These are phyloP conservation scores for Kentomonas sorsogonicus DNA, from an alignment of 208 protist species.

Conservation along the genomic window DNA sequence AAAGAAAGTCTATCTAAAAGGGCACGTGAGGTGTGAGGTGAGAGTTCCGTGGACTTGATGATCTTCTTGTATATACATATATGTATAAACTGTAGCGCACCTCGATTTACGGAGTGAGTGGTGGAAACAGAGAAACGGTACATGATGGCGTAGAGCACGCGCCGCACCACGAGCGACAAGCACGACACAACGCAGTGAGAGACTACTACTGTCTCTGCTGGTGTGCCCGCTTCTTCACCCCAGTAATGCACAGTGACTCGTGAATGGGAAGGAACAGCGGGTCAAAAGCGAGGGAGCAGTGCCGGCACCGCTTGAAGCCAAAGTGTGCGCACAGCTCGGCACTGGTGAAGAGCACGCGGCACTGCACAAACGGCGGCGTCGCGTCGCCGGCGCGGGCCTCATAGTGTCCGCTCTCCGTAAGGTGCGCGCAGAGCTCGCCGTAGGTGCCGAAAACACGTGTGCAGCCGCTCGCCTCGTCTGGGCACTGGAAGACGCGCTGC, in stretches of 20 bases:
- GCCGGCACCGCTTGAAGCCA: conserved; percentile 28
- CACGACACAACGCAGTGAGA: no score
- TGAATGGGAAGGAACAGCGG: conserved; percentile 19
- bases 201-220: no score
- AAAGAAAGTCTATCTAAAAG: conserved; percentile 1
- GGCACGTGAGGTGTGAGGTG: not conserved
- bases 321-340: conserved; percentile 33
- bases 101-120: no score
- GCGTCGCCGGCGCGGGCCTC: conserved; percentile 5
- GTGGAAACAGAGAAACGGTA: no score
- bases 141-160: no score
- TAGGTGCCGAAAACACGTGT: conserved; percentile 49
- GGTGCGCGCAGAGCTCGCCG: conserved; percentile 50
- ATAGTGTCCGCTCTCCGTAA: conserved; percentile 27
- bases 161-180: no score
- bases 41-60: not conserved
- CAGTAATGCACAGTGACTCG: conserved; percentile 21
- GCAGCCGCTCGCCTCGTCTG: conserved; percentile 23
- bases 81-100: not conserved
- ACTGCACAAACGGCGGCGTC: conserved; percentile 35
- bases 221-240: no score
- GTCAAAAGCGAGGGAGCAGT: conserved; percentile 30
- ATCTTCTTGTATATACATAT: conserved; percentile 9
- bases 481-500: conserved; percentile 29
- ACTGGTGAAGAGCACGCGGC: conserved; percentile 42